These are phyloP conservation scores for Penicillium bovifimosum DNA, from an alignment of 495 filamentous ascomycete species.

Conservation along the genomic window DNA sequence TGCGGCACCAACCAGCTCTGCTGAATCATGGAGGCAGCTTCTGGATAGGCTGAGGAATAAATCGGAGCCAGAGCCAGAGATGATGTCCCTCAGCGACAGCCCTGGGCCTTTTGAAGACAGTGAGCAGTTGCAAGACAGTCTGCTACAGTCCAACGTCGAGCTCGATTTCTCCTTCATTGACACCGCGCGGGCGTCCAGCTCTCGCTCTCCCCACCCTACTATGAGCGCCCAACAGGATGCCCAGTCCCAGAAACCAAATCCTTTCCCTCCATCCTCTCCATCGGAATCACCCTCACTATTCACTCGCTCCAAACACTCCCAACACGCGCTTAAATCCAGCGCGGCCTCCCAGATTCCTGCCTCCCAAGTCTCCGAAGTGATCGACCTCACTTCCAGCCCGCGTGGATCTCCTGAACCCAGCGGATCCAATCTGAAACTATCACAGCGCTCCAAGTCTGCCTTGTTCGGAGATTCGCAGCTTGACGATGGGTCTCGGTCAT, in stretches of 20 bases:
- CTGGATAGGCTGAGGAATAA: constrained; percentile 8
- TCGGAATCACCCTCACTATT: constrained; percentile 10
- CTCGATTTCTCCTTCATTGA: neutral
- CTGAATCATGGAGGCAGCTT: constrained; percentile 4
- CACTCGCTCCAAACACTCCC: constrained; percentile 8
- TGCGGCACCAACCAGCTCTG: neutral
- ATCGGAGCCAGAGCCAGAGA: constrained; percentile 4
- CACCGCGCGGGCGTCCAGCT: neutral
- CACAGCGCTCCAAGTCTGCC: constrained; percentile 16
- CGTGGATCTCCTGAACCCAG: constrained; percentile 23
- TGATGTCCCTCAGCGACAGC: neutral
- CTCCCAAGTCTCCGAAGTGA: constrained; percentile 27
- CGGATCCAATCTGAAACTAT: constrained; percentile 1
- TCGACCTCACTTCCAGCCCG: constrained; percentile 45
- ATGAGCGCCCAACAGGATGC: constrained; percentile 12
- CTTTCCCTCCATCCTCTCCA: neutral
- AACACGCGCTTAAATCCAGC: neutral
- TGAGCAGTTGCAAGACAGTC: neutral
- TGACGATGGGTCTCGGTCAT: constrained; percentile 18
- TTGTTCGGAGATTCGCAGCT: constrained; percentile 33
- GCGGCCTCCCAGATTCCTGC: constrained; percentile 9
- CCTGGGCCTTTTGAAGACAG: neutral
- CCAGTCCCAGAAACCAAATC: constrained; percentile 4
- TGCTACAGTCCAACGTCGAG: constrained; percentile 1
- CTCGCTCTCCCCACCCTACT: constrained; percentile 13